Evolutionary conservation across 2,329 filamentous ascomycete genomes (phyloP).

Genomic region (Ceratocystis smalleyi): DNA sequence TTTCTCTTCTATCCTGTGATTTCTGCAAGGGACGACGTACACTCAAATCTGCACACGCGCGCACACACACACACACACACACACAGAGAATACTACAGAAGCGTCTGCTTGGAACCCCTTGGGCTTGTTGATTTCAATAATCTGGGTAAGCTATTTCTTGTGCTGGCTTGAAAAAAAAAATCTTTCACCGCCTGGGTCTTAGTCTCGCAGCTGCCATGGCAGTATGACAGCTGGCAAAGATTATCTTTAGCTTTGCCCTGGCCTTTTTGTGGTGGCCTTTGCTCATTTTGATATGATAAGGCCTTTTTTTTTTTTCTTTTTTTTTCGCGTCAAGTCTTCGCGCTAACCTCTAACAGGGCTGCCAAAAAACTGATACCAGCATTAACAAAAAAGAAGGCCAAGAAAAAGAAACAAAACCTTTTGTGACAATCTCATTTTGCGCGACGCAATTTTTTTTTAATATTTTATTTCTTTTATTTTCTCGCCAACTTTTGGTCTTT

Average conservation of each 20-base stretch:
- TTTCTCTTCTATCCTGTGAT: neutral
- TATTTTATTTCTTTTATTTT: neutral
- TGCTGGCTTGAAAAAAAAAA: neutral
- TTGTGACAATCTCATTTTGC: constrained; percentile 2
- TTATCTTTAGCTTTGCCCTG: neutral
- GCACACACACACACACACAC: no score
- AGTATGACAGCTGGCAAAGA: neutral
- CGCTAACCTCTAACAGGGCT: neutral
- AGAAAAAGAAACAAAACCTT: neutral
- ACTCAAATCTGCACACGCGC: no score
- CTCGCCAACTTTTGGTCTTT: neutral
- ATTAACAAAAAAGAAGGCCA: no score
- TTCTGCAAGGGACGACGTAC: no score
- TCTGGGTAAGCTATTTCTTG: neutral
- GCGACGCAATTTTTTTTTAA: neutral
- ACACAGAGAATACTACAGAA: no score
- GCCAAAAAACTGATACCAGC: no score
- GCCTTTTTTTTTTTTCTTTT: constrained; percentile 2
- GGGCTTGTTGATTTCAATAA: no score
- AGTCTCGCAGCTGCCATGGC: neutral
- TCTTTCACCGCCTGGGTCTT: neutral
- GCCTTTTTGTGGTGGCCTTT: neutral
- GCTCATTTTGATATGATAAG: neutral
- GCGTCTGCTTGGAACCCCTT: no score
- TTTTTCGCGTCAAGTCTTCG: neutral